Conservation (phyloP, 257 asterid genomes). For the Plantago ovata region DNA sequence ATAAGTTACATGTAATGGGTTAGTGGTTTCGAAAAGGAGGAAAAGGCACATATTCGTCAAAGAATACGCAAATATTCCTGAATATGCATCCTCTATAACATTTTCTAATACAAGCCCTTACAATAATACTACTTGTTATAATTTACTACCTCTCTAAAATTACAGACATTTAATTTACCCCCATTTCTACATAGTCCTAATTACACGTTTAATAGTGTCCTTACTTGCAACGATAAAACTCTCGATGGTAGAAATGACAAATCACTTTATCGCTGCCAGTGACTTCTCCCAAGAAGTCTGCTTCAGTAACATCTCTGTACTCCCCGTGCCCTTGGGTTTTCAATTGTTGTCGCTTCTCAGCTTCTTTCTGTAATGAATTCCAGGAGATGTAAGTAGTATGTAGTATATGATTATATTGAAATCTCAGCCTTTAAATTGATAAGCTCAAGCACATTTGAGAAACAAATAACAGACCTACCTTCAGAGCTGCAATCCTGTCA, state of each 20-base stretch:
- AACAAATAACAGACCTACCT: conserved; percentile 70
- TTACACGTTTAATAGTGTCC: conserved; percentile 18
- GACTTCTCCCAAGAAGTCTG: conserved; percentile 92
- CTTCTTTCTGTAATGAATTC: conserved; percentile 66
- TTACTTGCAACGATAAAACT: conserved; percentile 99
- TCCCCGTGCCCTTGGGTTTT: conserved; percentile 87
- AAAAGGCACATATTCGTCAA: not conserved
- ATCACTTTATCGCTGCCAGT: conserved; percentile 73
- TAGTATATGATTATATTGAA: too few relatives aligned
- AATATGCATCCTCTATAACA: too few relatives aligned
- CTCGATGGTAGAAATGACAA: conserved; percentile 93
- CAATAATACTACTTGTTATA: too few relatives aligned
- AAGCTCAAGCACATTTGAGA: conserved; percentile 12
- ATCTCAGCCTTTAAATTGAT: conserved; percentile 13
- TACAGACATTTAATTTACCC: not conserved
- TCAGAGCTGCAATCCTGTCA: conserved; percentile 91
- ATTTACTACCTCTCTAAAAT: not conserved
- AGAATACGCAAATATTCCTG: too few relatives aligned
- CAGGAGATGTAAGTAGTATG: not conserved
- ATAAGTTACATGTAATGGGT: conserved; percentile 10
- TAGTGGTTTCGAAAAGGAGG: conserved; percentile 8
- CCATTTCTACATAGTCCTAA: not conserved
- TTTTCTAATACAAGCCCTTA: too few relatives aligned
- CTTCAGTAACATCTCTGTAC: conserved; percentile 84
- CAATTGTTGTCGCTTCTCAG: conserved; percentile 80